Conservation (phyloP, 2,329 filamentous ascomycete species). For the Coleophoma cylindrospora region DNA sequence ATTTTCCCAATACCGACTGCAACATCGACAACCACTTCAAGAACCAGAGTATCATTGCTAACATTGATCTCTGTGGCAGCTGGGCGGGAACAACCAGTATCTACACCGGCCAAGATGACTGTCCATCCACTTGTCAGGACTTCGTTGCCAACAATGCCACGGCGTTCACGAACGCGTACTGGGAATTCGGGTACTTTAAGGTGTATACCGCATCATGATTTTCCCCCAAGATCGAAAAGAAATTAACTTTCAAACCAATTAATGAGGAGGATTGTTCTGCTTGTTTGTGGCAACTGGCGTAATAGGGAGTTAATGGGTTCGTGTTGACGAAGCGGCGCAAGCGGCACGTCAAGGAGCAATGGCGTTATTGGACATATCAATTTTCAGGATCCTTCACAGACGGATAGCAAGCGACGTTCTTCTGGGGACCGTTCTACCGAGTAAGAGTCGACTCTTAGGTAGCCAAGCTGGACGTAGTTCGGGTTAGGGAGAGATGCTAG, state of each 20-base stretch:
- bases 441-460: too few relatives aligned
- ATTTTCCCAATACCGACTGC: slow-evolving; percentile 53
- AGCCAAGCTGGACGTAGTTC: too few relatives aligned
- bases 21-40: slow-evolving; percentile 66
- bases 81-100: slow-evolving; percentile 64
- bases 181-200: slow-evolving; percentile 22
- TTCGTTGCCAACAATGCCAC: slow-evolving; percentile 22
- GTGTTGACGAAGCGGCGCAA: background rate
- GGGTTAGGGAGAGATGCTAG: too few relatives aligned
- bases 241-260: background rate
- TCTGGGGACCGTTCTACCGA: too few relatives aligned
- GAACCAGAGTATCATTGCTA: slow-evolving; percentile 71
- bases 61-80: slow-evolving; percentile 81
- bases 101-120: slow-evolving; percentile 15
- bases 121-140: slow-evolving; percentile 19
- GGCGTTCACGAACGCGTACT: slow-evolving; percentile 23
- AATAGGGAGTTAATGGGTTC: background rate
- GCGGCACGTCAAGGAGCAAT: background rate
- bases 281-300: background rate
- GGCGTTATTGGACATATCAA: background rate
- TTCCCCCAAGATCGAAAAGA: background rate
- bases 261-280: background rate
- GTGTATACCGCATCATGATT: slow-evolving; percentile 13
- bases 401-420: too few relatives aligned
- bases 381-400: too few relatives aligned